Base-by-base conservation (phyloP, 805 yeast species). In the Torulaspora delbrueckii region DNA sequence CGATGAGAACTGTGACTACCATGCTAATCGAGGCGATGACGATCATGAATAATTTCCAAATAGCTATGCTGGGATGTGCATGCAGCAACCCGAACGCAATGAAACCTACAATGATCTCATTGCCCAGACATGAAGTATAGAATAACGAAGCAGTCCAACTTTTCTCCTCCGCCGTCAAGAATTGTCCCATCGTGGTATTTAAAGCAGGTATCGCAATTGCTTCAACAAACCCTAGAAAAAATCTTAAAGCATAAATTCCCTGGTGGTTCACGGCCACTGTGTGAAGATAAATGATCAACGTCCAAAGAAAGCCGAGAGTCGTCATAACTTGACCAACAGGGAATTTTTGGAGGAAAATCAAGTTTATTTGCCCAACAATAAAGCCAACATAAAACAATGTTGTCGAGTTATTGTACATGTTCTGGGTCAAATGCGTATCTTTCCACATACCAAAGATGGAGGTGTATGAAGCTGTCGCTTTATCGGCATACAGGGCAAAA, bases 11-110 rank as follows among this genome's bases (percentile, higher is more conserved):
- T 2, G 71, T 57, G 31, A 70, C 46, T 18, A 73, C 14, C 19
- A 78, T 62, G 0, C 84, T 77, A 31, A 77, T 57, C n/a, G 78
- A 73, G 40, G 84, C 87, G 45, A 76, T 70, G 40, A 79, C 73
- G 24, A 81, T 72, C 63, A 73, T 75, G 46, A 79, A 72, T 14
- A 80, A 58, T 54, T 76, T 74, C 84, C 85, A 82, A 8, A 66
- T 48, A 14, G 67, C 55, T 19, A 68, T 54, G 9, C 53, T 13
- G 0, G 65, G 37, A 24, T 56, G 35, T 4, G 51, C 50, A 43
- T 59, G 61, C 7, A 69, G 40, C 3, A 68, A 63, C 46, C 74
- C 74, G 47, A 63, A 69, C 0, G 75, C 69, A 40, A 76, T 73
- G 53, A 75, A 74, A 5, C 78, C 79, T 27, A 75, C 72, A n/a